phyloP scores from a whole-genome alignment of 306 rosid genomes.

The Purshia tridentata region DNA sequence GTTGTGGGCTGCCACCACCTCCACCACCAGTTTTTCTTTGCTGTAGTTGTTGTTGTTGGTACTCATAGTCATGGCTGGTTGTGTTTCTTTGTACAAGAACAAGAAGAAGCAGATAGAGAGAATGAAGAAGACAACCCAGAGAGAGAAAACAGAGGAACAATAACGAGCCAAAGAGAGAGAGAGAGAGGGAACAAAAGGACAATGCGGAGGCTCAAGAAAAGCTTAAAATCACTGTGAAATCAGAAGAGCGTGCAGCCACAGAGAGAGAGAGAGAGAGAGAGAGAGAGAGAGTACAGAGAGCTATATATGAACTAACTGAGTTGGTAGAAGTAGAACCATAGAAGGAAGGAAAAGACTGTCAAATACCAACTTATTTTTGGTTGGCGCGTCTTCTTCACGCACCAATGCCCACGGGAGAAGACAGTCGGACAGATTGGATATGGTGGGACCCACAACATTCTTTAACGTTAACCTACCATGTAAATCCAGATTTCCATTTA shows the following conservation, averaged over 20 bases:
- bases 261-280: background rate
- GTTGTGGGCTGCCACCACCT: conserved; percentile 55
- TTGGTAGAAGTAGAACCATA: conserved; percentile 18
- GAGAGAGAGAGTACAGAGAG: conserved; percentile 11
- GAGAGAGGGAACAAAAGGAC: conserved; percentile 10
- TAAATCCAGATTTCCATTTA: background rate
- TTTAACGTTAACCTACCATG: conserved; percentile 19
- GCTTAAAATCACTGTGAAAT: conserved; percentile 13
- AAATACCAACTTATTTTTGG: background rate
- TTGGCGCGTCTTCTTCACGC: conserved; percentile 11
- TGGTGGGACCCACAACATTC: conserved; percentile 30
- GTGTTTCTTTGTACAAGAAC: background rate
- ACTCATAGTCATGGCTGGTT: conserved; percentile 35
- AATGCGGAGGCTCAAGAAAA: conserved; percentile 26
- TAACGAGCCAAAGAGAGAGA: background rate
- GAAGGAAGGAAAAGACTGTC: conserved; percentile 1
- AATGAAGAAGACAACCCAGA: background rate
- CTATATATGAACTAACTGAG: background rate
- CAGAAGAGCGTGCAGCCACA: conserved; percentile 27
- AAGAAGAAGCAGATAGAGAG: background rate
- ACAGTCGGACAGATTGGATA: conserved; percentile 29
- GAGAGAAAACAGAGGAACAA: background rate
- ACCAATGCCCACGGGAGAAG: conserved; percentile 6
- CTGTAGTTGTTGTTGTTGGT: conserved; percentile 10
- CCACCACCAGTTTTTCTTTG: conserved; percentile 56